These are phyloP conservation scores for Thielaviopsis euricoi DNA, from an alignment of 2,329 filamentous ascomycete genomes.

Conservation along the genomic window DNA sequence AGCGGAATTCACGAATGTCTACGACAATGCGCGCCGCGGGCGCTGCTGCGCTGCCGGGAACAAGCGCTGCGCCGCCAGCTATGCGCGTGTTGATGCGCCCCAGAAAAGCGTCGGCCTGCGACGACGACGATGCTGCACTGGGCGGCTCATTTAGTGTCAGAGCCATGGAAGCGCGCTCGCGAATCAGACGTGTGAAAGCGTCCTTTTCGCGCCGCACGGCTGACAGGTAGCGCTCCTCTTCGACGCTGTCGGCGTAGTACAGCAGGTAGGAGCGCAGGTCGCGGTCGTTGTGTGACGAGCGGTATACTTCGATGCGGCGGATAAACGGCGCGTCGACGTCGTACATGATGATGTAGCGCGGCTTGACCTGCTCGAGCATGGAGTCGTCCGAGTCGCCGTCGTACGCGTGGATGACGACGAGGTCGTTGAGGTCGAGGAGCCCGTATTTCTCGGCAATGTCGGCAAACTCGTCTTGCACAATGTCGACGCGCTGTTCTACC, in stretches of 20 bases:
- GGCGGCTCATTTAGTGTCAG: conserved; percentile 60
- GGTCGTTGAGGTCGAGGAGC: conserved; percentile 77
- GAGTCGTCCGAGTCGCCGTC: conserved; percentile 93
- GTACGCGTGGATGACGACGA: conserved; percentile 82
- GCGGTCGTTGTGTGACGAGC: conserved; percentile 78
- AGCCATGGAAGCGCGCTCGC: conserved; percentile 85
- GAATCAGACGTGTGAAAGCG: conserved; percentile 85
- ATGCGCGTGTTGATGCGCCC: conserved; percentile 94
- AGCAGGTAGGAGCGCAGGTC: conserved; percentile 91
- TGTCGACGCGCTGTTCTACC: conserved; percentile 56
- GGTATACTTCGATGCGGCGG: conserved; percentile 83
- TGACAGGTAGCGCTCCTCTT: conserved; percentile 86
- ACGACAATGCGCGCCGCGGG: conserved; percentile 86
- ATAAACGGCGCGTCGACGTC: conserved; percentile 93
- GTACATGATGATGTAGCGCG: conserved; percentile 96
- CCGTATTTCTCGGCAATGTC: conserved; percentile 88
- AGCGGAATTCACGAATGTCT: conserved; percentile 91
- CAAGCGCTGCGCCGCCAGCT: conserved; percentile 71
- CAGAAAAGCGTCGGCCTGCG: conserved; percentile 61
- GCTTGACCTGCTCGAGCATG: conserved; percentile 84
- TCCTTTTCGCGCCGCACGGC: conserved; percentile 91
- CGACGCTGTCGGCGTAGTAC: conserved; percentile 87
- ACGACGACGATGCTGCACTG: conserved; percentile 48
- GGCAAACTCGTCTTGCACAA: conserved; percentile 61
- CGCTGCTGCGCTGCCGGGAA: conserved; percentile 36